Conservation (phyloP, 2,329 filamentous ascomycete genomes). For the Cryphonectria carpinicola region DNA sequence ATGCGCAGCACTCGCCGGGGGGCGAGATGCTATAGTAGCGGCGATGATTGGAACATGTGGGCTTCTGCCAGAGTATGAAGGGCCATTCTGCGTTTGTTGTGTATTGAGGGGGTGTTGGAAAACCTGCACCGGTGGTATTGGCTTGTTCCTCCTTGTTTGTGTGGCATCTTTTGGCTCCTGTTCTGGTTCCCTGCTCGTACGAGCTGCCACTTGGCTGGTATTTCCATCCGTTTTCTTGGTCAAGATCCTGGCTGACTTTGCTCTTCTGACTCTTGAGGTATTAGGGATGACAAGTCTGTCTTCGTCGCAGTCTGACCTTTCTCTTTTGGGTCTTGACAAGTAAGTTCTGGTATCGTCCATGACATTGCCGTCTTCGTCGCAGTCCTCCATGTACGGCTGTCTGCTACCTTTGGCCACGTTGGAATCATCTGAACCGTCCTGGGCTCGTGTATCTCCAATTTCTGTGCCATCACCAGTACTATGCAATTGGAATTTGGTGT, state of each 20-base stretch:
- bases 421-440: background rate
- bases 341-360: too few relatives aligned
- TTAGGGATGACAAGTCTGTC: background rate
- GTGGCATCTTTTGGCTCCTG: background rate
- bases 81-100: background rate
- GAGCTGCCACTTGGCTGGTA: background rate
- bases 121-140: background rate
- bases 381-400: background rate
- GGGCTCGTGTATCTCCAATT: background rate
- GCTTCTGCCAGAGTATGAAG: background rate
- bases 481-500: background rate
- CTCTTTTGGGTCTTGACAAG: background rate
- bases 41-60: background rate
- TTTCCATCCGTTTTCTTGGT: background rate
- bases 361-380: background rate
- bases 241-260: background rate
- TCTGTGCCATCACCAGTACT: background rate
- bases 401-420: background rate
- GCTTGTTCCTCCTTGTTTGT: background rate
- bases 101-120: background rate
- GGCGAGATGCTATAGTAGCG: background rate
- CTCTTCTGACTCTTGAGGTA: background rate
- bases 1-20: background rate
- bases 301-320: background rate
- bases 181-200: background rate